Percentiles rank a stretch among this genome's conserved stretches.
Evolutionary conservation across 129 eudicot genomes (phyloP).

Genomic region (Flaveria robusta): DNA sequence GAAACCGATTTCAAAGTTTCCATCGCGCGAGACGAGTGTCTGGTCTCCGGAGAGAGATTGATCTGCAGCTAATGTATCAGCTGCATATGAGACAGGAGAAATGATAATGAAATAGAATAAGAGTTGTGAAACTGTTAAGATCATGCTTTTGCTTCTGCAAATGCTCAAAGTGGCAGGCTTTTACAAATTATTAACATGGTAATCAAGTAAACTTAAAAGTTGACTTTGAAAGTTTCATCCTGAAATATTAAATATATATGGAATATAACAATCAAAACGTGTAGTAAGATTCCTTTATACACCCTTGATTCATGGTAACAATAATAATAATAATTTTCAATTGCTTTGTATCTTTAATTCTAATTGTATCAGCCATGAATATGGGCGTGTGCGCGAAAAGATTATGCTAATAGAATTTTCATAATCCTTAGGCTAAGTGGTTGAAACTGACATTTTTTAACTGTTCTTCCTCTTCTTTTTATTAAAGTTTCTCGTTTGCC

Average conservation of each 20-base stretch:
- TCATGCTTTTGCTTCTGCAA: background rate
- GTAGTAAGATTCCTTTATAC: background rate
- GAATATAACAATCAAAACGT: background rate
- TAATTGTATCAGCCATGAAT: background rate
- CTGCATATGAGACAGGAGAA: conserved; percentile 1
- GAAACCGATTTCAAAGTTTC: conserved; percentile 47
- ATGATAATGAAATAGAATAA: conserved; percentile 14
- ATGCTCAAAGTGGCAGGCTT: background rate
- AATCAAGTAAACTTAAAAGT: background rate
- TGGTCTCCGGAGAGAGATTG: conserved; percentile 44
- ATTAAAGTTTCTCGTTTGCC: background rate
- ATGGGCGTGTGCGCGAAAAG: background rate
- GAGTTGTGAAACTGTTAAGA: background rate
- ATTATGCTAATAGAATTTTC: background rate
- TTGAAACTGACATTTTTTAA: background rate
- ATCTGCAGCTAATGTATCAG: conserved; percentile 29
- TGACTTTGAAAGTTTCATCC: background rate
- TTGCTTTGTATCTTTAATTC: background rate
- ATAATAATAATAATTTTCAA: too few relatives aligned
- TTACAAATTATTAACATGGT: background rate
- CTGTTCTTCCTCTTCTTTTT: background rate
- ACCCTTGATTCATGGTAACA: background rate
- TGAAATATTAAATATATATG: background rate
- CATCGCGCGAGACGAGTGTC: conserved; percentile 36
- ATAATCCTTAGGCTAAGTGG: background rate